Evolutionary conservation across 257 asterid species (phyloP).

Genomic region (Solanum lycopersicoides): DNA sequence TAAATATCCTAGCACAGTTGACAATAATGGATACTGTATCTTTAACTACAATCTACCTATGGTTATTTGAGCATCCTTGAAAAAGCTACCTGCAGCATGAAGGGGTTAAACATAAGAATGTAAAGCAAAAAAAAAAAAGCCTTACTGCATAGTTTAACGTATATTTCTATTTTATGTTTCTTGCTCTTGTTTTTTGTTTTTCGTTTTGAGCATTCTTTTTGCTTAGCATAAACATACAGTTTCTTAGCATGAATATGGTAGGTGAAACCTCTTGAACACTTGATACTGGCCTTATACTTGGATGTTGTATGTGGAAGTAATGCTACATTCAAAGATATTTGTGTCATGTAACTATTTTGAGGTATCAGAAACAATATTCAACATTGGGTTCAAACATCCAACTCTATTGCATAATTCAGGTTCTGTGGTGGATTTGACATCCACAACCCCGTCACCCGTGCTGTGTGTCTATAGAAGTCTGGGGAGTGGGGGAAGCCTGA

Average conservation of each 20-base stretch:
- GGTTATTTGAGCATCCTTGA: constrained; percentile 84
- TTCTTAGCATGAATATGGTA: background rate
- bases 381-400: background rate
- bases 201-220: background rate
- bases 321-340: background rate
- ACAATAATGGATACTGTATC: constrained; percentile 3
- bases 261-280: background rate
- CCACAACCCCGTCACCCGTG: background rate
- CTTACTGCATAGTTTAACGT: background rate
- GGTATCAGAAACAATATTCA: background rate
- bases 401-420: background rate
- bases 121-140: background rate
- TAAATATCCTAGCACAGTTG: background rate
- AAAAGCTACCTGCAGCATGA: constrained; percentile 81
- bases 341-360: background rate
- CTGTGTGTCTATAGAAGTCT: background rate
- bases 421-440: background rate
- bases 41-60: constrained; percentile 57
- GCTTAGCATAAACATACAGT: constrained; percentile 1
- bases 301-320: background rate
- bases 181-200: background rate
- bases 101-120: constrained; percentile 48
- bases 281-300: background rate
- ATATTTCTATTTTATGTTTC: background rate
- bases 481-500: background rate